Evolutionary conservation across 257 asterid species (phyloP).

Genomic region (Solanum appendiculatum): DNA sequence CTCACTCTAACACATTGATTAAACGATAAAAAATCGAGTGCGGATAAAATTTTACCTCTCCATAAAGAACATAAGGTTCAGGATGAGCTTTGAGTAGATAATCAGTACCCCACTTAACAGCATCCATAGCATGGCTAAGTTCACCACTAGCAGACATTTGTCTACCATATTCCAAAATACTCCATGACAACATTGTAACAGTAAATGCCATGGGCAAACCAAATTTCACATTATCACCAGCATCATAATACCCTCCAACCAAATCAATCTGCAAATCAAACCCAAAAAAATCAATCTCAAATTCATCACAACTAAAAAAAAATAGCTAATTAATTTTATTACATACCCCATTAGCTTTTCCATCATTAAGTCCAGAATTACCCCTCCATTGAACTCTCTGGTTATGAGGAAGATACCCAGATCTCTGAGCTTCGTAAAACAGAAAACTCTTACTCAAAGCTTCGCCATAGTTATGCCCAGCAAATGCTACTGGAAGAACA

Average conservation of each 20-base stretch:
- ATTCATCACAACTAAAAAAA: neutral
- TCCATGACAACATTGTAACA: constrained; percentile 90
- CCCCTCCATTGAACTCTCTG: constrained; percentile 92
- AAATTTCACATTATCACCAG: constrained; percentile 95
- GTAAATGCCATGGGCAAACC: constrained; percentile 98
- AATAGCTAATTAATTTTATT: neutral
- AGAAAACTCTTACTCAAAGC: constrained; percentile 77
- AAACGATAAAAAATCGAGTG: neutral
- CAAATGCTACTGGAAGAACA: constrained; percentile 43
- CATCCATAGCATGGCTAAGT: constrained; percentile 71
- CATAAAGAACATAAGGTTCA: constrained; percentile 72
- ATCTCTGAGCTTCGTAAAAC: constrained; percentile 97
- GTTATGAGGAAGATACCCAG: constrained; percentile 71
- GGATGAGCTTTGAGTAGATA: constrained; percentile 95
- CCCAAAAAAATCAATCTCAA: neutral
- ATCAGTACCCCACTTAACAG: constrained; percentile 97
- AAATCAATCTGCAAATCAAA: constrained; percentile 73
- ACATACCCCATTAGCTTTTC: constrained; percentile 71
- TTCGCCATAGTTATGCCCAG: constrained; percentile 73
- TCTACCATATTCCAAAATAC: constrained; percentile 70
- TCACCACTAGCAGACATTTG: constrained; percentile 80
- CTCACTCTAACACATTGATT: neutral
- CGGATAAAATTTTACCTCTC: constrained; percentile 28
- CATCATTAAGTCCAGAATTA: constrained; percentile 87
- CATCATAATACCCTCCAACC: constrained; percentile 96